Evolutionary conservation across 129 eudicot genomes (phyloP).

Genomic region (Saussurea involucrata): DNA sequence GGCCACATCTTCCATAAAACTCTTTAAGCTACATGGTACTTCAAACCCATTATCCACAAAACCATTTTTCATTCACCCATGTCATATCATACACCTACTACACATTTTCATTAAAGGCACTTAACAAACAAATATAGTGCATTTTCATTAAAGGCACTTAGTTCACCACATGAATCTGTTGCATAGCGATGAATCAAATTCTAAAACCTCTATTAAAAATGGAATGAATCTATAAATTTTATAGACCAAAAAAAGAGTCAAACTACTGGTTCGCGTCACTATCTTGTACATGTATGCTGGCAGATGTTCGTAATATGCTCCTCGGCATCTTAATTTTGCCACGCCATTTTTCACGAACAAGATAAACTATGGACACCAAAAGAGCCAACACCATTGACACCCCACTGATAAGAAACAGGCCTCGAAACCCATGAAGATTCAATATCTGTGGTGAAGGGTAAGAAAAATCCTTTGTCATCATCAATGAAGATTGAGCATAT

Average conservation of each 20-base stretch:
- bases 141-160: too few species aligned
- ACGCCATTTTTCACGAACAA: background rate
- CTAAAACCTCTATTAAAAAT: too few species aligned
- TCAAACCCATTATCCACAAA: too few species aligned
- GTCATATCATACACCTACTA: too few species aligned
- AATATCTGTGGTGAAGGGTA: background rate
- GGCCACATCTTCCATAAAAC: too few species aligned
- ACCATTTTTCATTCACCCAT: too few species aligned
- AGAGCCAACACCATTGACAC: slow-evolving; percentile 19
- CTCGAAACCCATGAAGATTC: slow-evolving; percentile 16
- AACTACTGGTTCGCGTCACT: background rate
- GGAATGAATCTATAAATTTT: too few species aligned
- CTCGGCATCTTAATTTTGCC: slow-evolving; percentile 8
- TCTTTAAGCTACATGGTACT: too few species aligned
- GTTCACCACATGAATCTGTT: too few species aligned
- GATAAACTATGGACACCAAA: background rate
- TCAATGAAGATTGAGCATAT: background rate
- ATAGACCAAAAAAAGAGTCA: background rate
- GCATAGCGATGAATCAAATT: too few species aligned
- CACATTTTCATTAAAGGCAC: too few species aligned
- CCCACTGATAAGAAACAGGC: slow-evolving; percentile 17
- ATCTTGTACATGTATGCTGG: slow-evolving; percentile 2
- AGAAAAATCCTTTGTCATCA: slow-evolving; percentile 1
- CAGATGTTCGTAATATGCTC: slow-evolving; percentile 1
- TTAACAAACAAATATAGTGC: too few species aligned